Base-by-base conservation (phyloP, 225 moss, liverwort and hornwort genomes). In the Ulota crispa region DNA sequence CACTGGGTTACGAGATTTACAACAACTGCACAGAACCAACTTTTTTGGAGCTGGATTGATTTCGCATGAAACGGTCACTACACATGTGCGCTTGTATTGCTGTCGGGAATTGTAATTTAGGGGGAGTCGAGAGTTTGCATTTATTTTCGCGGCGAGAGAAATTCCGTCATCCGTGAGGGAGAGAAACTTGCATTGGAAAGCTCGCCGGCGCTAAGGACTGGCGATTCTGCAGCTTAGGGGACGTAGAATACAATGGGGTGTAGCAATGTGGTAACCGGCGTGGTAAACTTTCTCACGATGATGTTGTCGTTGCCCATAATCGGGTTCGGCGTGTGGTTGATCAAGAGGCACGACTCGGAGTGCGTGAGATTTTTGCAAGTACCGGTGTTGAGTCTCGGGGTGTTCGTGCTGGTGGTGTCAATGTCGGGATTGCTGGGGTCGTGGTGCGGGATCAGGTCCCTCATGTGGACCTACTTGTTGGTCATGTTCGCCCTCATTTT, bases 331-430 rank as follows among this genome's bases (percentile, higher is more conserved):
- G 86, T 92, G 20, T 97, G 97, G 97, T 70, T 97, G 56, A 87
- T 95, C 31, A 85, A 89, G 80, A 92, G 86, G 85, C 85, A 88
- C 72, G 80, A 89, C 83, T 91, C 88, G 8, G 92, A 76, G 54
- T 97, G 97, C 80, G 87, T 95, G 71, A 88, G 90, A 30, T 97
- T 97, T 72, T 76, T 97, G 64, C 97, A 97, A 82, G 85, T 94
- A 92, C 97, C 97, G 9, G 74, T 97, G 32, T 92, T 97, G 27
- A 73, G 87, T 43, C 83, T 97, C 5, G 97, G 97, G 24, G 87
- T 92, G 34, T 86, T 94, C 79, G 80, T 97, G 4, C 79, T 97
- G 2, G 7, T 95, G 7, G 75, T 97, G n/a, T 97, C 97, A 1
- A 80, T 93, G 76, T 84, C 91, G 63, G 97, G 97, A 3, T 79